Conservation (phyloP, 2,329 filamentous ascomycete species). For the Akanthomyces uredinophilus region DNA sequence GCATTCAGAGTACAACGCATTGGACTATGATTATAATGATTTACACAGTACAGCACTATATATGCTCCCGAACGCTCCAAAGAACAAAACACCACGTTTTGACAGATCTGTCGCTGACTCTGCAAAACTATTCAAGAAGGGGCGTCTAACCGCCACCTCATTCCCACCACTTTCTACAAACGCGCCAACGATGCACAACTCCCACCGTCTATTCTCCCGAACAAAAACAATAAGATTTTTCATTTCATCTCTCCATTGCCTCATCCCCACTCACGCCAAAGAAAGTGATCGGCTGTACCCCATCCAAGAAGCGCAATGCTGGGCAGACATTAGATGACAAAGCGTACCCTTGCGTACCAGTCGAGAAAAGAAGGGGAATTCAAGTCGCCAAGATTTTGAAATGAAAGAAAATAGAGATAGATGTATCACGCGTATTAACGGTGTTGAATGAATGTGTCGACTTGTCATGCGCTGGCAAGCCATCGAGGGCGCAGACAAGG, state of each 20-base stretch:
- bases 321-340: neutral
- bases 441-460: neutral
- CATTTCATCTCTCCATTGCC: neutral
- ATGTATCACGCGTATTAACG: neutral
- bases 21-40: too few species aligned
- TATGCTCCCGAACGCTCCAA: neutral
- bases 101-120: slow-evolving; percentile 8
- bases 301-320: neutral
- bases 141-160: neutral
- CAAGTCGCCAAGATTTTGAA: neutral
- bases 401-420: neutral
- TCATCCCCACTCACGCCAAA: neutral
- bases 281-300: neutral
- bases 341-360: neutral
- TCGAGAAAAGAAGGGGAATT: neutral
- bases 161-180: neutral
- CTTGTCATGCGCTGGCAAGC: neutral
- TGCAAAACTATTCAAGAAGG: slow-evolving; percentile 5
- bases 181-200: neutral
- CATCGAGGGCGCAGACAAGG: neutral
- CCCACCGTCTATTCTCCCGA: neutral
- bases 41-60: neutral
- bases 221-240: neutral
- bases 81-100: neutral
- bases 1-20: neutral